Base-by-base conservation (phyloP, 2,329 filamentous ascomycete species). In the Penicillium sp. region DNA sequence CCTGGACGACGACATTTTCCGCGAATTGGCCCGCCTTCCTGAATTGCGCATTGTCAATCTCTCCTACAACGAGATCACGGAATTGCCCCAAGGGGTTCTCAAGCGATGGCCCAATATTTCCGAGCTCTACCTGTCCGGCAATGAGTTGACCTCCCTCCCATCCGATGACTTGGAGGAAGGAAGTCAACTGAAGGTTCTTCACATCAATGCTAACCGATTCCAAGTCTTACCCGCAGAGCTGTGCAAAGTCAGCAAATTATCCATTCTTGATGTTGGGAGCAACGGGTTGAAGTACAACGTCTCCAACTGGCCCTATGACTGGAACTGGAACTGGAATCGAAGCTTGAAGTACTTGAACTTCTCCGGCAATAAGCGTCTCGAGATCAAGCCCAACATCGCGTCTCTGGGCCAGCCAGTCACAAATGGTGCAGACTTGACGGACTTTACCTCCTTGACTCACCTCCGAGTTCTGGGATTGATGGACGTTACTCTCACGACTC, bases 251-350 rank as follows among this genome's bases (percentile, higher is more conserved):
- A 88, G 90, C 72, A 93, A 93, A 69, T 80, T 98, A 24, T 86
- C 90, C 4, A 87, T 96, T 43, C 78, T 98, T 44, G 93, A 98
- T 71, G 95, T 95, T 55, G 92, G 91, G 53, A 96, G 88, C 77
- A 98, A 98, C 66, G 84, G 82, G 20, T 77, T 98, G 49, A 98
- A 97, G 71, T 98, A 98, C 79, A 98, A 98, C 67, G 95, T 98
- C 42, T 93, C 90, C 27, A 98, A 98, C 65, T 95, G 95, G 78
- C 93, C 92, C 0, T 98, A 98, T 66, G 93, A 98, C 67, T 98
- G 93, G 93, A 98, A 98, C 64, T 98, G 93, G 93, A 97, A 97
- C 65, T 88, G 93, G 78, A 98, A 98, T 64, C 89, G 88, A 42
- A 95, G 96, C 62, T 75, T 98, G 57, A 87, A 91, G 55, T 98